Evolutionary conservation across 2,329 filamentous ascomycete genomes (phyloP), one percentile per base, ranked within the genome.

Genomic region (Fusarium veterinarium): DNA sequence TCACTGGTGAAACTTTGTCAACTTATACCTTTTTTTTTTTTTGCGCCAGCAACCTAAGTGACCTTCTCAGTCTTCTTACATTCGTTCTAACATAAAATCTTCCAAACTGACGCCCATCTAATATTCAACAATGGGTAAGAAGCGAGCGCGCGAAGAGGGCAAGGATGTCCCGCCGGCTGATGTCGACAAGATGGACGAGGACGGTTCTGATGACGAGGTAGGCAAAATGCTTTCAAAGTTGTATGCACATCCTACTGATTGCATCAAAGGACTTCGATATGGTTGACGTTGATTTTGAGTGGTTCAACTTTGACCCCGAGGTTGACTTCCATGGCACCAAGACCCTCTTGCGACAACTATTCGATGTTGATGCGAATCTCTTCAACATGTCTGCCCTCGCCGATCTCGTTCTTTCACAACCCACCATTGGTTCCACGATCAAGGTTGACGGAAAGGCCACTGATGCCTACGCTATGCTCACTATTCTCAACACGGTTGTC

Each of bases 271-370:
- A 97, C 78, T 92, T 95, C 79, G 93, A 97, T 80, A 92, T 95
- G 81, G 91, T 99, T 74, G 92, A 98, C 80, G 95, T 98, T 64
- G 95, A 98, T 74, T 99, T 99, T 79, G 96, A 99, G 85, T 98
- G 95, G 93, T 99, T 98, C 85, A 97, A 98, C 83, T 97, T 95
- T 71, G 92, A 96, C 77, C 88, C 93, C 4, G 90, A 93, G 12
- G 88, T 97, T 77, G 96, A 99, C 83, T 98, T 98, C 83, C 95
- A 98, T 83, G 96, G 96, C 65, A 89, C 97, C 76, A 98, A 98
- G 82, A 92, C 91, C 14, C 90, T 99, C 12, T 84, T 98, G 67
- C 93, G 95, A 67, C 96, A 99, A 82, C 90, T 99, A 45, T 91
- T 99, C 81, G 96, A 98, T 81, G 90, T 93, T 60, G 96, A 99